Conservation (phyloP, 2,329 filamentous ascomycete species). For the Emergomyces orientalis region DNA sequence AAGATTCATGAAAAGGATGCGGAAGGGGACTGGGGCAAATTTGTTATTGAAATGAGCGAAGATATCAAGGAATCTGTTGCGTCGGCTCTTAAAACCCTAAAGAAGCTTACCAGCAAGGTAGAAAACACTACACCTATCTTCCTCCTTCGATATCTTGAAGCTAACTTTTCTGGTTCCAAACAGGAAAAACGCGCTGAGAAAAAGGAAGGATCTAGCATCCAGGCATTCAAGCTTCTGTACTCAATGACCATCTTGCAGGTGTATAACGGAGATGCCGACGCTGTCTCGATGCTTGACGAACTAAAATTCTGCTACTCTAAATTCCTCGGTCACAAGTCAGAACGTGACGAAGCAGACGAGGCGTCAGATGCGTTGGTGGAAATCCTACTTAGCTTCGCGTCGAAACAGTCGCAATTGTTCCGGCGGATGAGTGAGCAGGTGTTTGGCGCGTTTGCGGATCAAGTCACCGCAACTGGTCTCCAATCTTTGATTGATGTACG, state of each 20-base stretch:
- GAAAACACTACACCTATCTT: background rate
- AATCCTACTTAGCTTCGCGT: constrained; percentile 80
- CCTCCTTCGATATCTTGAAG: background rate
- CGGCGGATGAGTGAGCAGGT: constrained; percentile 80
- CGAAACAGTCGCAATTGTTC: constrained; percentile 74
- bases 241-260: constrained; percentile 77
- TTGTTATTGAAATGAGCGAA: constrained; percentile 42
- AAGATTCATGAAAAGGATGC: constrained; percentile 33
- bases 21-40: constrained; percentile 29
- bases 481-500: constrained; percentile 47
- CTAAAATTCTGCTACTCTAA: constrained; percentile 66
- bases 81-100: constrained; percentile 34
- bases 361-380: constrained; percentile 69
- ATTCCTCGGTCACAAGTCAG: constrained; percentile 44
- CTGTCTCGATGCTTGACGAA: constrained; percentile 71
- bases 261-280: constrained; percentile 82
- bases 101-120: constrained; percentile 32
- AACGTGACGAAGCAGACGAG: constrained; percentile 42
- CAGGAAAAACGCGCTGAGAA: constrained; percentile 46
- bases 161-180: constrained; percentile 13
- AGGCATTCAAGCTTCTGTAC: constrained; percentile 70
- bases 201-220: constrained; percentile 35
- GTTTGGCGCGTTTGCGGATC: constrained; percentile 69
- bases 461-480: constrained; percentile 64
- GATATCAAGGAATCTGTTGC: constrained; percentile 35